These are phyloP conservation scores for Luffa acutangula DNA, from an alignment of 306 rosid genomes.

Conservation along the genomic window DNA sequence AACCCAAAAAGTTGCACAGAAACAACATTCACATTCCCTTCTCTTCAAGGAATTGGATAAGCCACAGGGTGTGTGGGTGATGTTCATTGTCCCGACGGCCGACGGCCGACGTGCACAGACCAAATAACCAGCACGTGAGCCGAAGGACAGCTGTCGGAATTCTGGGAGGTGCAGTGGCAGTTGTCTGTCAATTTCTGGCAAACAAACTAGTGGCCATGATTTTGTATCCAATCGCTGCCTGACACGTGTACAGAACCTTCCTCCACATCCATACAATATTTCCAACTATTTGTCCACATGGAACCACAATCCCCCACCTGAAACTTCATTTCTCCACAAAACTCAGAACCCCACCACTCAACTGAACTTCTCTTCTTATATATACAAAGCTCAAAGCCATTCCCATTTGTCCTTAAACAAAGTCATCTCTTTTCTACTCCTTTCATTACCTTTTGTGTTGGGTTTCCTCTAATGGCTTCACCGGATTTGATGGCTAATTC, in stretches of 20 bases:
- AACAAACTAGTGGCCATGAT: constrained; percentile 6
- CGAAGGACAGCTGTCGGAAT: constrained; percentile 6
- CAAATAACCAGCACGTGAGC: not conserved
- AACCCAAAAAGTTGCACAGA: not conserved
- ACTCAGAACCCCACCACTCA: not conserved
- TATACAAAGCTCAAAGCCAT: not conserved
- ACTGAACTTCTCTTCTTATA: not conserved
- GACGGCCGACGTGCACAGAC: not conserved
- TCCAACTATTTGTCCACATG: not conserved
- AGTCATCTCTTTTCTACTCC: not conserved
- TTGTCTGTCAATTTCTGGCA: constrained; percentile 4
- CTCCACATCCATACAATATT: not conserved
- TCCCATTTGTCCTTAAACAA: not conserved
- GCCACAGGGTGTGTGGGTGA: not conserved
- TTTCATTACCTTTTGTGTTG: not conserved
- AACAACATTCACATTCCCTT: not conserved
- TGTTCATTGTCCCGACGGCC: not conserved
- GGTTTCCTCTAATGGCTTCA: not conserved
- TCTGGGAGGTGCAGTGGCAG: not conserved
- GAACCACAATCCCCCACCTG: not conserved
- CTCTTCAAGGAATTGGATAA: constrained; percentile 4
- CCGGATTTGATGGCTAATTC: not conserved
- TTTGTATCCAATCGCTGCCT: not conserved
- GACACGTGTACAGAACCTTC: not conserved
- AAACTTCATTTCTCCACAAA: not conserved